Percentiles rank a stretch among this genome's conserved stretches.
These are phyloP conservation scores for Gracilaria domingensis DNA, from an alignment of 23 red algal species.

Conservation along the genomic window DNA sequence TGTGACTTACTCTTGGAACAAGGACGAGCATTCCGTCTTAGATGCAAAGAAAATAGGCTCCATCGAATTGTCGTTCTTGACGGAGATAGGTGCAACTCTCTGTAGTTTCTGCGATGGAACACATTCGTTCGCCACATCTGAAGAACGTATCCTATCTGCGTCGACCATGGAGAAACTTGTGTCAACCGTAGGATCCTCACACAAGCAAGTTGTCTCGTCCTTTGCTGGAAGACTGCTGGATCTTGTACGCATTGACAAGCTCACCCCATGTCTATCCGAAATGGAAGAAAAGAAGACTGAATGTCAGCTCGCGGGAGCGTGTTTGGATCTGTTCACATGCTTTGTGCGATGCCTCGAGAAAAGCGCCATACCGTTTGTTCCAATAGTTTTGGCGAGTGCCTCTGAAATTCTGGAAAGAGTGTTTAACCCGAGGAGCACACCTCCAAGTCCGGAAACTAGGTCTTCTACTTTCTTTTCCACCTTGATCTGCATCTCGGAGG, in stretches of 20 bases:
- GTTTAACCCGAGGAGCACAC: not conserved
- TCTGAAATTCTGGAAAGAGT: slow-evolving; percentile 23
- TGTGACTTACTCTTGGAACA: slow-evolving; percentile 5
- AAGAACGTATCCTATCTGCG: slow-evolving; percentile 3
- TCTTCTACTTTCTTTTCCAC: not conserved
- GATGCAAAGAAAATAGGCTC: not conserved
- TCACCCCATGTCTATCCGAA: not conserved
- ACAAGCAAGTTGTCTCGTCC: not conserved
- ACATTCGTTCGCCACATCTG: not conserved
- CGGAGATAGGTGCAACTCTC: not conserved
- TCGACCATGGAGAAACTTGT: slow-evolving; percentile 17
- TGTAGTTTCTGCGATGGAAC: not conserved
- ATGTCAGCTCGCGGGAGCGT: not conserved
- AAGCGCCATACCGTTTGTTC: slow-evolving; percentile 31
- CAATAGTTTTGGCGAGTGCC: slow-evolving; percentile 7
- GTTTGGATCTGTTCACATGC: not conserved
- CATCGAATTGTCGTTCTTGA: slow-evolving; percentile 5
- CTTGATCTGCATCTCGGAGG: not conserved
- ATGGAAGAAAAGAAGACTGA: not conserved
- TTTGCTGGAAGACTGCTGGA: slow-evolving; percentile 1
- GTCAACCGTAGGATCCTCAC: not conserved
- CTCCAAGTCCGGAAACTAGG: not conserved
- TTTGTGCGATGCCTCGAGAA: slow-evolving; percentile 30
- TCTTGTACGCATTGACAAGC: not conserved
- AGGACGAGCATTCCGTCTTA: not conserved